Percentiles rank a stretch among this genome's conserved stretches.
These are phyloP conservation scores for Mucor irregularis DNA, from an alignment of 371 early-diverging fungal species.

Conservation along the genomic window DNA sequence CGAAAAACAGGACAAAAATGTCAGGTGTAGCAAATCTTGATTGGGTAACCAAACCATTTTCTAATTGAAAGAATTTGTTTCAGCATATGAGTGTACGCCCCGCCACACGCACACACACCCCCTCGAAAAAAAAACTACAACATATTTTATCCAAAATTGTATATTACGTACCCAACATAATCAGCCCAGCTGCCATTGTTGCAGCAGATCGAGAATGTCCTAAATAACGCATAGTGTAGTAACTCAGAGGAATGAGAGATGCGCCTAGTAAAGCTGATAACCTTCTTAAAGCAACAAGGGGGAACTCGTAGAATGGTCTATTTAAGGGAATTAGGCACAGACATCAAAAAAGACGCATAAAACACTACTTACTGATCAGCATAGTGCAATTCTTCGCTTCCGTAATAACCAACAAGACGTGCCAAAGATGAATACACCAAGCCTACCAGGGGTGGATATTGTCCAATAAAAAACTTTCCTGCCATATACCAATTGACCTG, in stretches of 20 bases:
- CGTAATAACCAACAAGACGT: constrained; percentile 77
- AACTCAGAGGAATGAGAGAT: constrained; percentile 28
- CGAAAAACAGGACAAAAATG: constrained; percentile 19
- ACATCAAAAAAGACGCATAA: neutral
- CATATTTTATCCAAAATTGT: neutral
- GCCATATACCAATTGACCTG: constrained; percentile 45
- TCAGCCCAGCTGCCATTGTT: constrained; percentile 28
- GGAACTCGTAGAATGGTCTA: constrained; percentile 28
- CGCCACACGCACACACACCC: too few species aligned
- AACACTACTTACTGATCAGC: constrained; percentile 69
- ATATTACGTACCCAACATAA: constrained; percentile 32
- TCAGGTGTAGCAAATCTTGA: constrained; percentile 35
- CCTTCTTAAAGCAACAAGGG: constrained; percentile 25
- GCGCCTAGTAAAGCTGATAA: constrained; percentile 31
- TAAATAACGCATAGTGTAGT: constrained; percentile 28
- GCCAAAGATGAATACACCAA: constrained; percentile 82
- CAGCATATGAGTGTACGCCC: too few species aligned
- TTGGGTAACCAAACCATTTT: constrained; percentile 37
- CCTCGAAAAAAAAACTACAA: neutral
- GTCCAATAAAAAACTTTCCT: constrained; percentile 44
- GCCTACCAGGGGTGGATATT: constrained; percentile 74
- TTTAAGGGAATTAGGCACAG: neutral
- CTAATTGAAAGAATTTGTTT: constrained; percentile 6
- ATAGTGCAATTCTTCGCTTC: constrained; percentile 78
- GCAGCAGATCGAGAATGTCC: constrained; percentile 31